Conservation (phyloP, 2,329 filamentous ascomycete genomes). For the Stachybotrys chlorohalonatus region DNA sequence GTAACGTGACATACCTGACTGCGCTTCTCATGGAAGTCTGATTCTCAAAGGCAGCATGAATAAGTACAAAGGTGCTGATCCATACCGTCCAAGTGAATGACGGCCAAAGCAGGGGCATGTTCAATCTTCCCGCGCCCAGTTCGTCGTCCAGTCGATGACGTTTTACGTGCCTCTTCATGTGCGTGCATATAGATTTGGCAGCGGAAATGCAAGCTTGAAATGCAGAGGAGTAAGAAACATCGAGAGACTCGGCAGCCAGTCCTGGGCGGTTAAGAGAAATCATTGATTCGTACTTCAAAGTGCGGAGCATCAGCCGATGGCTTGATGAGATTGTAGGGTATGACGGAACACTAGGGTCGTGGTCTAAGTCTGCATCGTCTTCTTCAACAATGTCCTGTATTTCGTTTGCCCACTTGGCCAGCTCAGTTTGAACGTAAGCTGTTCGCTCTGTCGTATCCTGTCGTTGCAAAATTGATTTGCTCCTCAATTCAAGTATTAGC, state of each 20-base stretch:
- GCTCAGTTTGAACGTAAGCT: constrained; percentile 35
- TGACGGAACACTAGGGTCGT: neutral
- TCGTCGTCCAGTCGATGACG: constrained; percentile 6
- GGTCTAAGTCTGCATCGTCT: constrained; percentile 11
- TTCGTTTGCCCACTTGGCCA: constrained; percentile 44
- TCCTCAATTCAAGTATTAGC: constrained; percentile 41
- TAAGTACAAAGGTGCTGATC: constrained; percentile 43
- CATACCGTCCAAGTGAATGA: constrained; percentile 44
- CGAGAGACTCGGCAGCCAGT: constrained; percentile 32
- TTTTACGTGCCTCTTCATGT: constrained; percentile 20
- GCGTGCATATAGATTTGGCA: constrained; percentile 35
- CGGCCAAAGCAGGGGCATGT: constrained; percentile 33
- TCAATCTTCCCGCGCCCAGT: constrained; percentile 3
- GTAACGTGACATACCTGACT: constrained; percentile 20
- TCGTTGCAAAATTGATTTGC: constrained; percentile 38
- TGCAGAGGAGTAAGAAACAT: constrained; percentile 34
- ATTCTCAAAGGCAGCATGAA: constrained; percentile 38
- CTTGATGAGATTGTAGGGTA: constrained; percentile 14
- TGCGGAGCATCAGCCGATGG: constrained; percentile 31
- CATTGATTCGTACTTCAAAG: constrained; percentile 38
- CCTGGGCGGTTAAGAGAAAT: constrained; percentile 42
- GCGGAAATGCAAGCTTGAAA: constrained; percentile 42
- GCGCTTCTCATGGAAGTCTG: constrained; percentile 28
- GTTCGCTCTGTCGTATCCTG: constrained; percentile 32
- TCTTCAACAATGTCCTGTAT: constrained; percentile 38